A percentile compares a stretch with the other conserved stretches of the same genome.
phyloP scores from a whole-genome alignment of 176 grass and related monocot species.

The Aegilops speltoides region DNA sequence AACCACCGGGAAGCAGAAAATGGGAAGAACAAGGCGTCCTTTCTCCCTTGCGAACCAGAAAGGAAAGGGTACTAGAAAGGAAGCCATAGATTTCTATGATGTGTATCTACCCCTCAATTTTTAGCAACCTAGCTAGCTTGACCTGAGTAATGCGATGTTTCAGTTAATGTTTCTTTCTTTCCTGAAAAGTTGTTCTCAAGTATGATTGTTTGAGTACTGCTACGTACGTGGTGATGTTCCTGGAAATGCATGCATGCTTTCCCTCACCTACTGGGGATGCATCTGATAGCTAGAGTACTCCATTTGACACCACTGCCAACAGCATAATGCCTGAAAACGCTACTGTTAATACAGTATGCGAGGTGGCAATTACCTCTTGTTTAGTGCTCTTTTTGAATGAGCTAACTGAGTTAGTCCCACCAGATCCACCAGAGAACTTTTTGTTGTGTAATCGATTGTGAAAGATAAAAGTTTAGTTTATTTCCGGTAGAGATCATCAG shows the following conservation, averaged over 20 bases:
- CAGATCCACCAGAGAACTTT: neutral
- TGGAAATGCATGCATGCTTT: constrained; percentile 10
- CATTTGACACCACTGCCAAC: neutral
- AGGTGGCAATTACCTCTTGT: neutral
- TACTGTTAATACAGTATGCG: neutral
- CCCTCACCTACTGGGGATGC: neutral
- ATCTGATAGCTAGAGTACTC: constrained; percentile 8
- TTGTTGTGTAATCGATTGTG: neutral
- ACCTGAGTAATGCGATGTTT: neutral
- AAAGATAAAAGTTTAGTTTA: neutral
- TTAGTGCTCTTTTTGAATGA: neutral
- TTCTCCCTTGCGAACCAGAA: neutral
- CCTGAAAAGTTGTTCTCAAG: neutral
- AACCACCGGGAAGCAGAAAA: constrained; percentile 16
- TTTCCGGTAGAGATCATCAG: too few relatives aligned
- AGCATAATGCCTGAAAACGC: neutral
- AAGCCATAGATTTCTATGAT: neutral
- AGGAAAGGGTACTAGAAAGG: neutral
- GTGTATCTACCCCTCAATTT: neutral
- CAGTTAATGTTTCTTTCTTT: neutral
- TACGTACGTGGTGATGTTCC: neutral
- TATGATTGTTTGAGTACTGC: too few relatives aligned
- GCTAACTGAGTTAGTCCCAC: constrained; percentile 11
- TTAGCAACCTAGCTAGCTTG: neutral
- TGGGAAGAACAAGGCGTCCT: neutral